Percentiles rank a stretch among this genome's conserved stretches.
phyloP scores from a whole-genome alignment of 164 flowering plant species.

The Vitis cinerea region DNA sequence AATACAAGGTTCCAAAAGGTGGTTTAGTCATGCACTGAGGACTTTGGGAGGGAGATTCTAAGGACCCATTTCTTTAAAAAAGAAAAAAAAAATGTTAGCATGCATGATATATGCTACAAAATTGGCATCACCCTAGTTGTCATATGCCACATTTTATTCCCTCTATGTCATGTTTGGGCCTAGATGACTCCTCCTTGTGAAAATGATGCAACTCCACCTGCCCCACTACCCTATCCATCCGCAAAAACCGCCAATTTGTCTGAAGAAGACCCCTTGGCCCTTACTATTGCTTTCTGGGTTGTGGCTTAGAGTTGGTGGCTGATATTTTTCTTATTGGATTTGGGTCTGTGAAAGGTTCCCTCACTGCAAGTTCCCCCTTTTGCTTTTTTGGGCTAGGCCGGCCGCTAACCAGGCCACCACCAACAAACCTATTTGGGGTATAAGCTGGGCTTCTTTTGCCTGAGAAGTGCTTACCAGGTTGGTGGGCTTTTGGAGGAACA shows the following conservation, averaged over 20 bases:
- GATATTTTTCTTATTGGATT: no score
- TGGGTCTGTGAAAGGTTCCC: no score
- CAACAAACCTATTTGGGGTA: no score
- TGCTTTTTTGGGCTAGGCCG: no score
- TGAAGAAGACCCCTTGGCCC: not conserved
- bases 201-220: not conserved
- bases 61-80: not conserved
- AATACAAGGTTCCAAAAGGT: not conserved
- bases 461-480: no score
- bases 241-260: not conserved
- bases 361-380: no score
- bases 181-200: not conserved
- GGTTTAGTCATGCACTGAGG: not conserved
- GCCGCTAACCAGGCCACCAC: no score
- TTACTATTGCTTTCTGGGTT: no score
- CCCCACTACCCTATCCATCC: not conserved
- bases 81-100: no score
- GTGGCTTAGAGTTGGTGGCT: no score
- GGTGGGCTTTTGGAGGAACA: no score
- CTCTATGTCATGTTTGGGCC: not conserved
- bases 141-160: not conserved
- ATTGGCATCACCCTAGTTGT: not conserved
- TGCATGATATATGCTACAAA: not conserved
- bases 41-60: not conserved
- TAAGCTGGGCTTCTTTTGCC: no score